phyloP scores from a whole-genome alignment of 345 rosid genomes.

The Citrus inodora region DNA sequence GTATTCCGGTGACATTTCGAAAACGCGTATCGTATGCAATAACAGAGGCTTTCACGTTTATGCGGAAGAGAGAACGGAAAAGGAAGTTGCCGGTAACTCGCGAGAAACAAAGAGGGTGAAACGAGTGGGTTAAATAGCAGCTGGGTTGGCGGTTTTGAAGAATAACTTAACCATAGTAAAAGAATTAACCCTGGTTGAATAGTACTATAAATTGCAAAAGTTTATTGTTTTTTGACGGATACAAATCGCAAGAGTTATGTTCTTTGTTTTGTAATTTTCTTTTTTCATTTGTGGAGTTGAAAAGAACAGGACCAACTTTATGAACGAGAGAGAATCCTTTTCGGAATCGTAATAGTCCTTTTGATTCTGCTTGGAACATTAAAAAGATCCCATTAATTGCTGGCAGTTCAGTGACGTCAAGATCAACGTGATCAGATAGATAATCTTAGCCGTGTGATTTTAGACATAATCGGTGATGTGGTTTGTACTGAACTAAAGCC shows the following conservation, averaged over 20 bases:
- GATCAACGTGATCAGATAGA: conserved; percentile 21
- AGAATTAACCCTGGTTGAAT: conserved; percentile 6
- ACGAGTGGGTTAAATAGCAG: conserved; percentile 29
- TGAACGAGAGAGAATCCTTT: conserved; percentile 7
- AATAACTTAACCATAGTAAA: conserved; percentile 1
- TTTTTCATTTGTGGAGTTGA: neutral
- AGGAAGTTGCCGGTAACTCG: neutral
- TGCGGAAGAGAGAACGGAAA: neutral
- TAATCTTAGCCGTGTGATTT: conserved; percentile 29
- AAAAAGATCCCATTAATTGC: too few species aligned
- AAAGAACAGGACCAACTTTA: neutral
- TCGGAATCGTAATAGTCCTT: conserved; percentile 29
- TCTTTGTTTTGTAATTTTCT: neutral
- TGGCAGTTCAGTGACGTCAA: conserved; percentile 15
- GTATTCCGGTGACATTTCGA: conserved; percentile 19
- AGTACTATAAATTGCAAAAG: neutral
- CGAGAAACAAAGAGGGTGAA: conserved; percentile 20
- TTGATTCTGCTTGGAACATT: neutral
- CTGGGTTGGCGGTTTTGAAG: conserved; percentile 5
- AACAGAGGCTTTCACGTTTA: neutral
- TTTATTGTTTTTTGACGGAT: neutral
- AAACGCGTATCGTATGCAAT: too few species aligned
- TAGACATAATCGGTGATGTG: neutral
- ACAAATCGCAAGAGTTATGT: neutral
- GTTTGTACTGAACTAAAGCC: neutral